These are phyloP conservation scores for Paracorniculantispora psalliotae DNA, from an alignment of 2,329 filamentous ascomycete species.

Conservation along the genomic window DNA sequence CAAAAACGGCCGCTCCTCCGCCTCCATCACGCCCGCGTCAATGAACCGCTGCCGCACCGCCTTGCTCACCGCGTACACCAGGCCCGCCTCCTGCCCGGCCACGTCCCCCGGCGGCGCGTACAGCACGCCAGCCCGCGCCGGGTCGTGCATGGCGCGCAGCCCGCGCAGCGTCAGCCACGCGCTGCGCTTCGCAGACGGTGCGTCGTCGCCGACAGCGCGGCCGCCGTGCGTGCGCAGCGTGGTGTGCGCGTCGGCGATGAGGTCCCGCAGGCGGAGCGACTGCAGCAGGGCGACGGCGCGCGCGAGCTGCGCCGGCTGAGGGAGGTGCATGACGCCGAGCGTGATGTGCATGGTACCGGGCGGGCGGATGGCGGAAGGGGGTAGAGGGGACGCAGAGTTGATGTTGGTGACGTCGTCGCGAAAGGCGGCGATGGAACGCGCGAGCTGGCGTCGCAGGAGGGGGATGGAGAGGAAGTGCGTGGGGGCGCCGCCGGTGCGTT, in stretches of 20 bases:
- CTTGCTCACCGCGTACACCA: conserved; percentile 54
- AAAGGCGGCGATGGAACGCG: conserved; percentile 58
- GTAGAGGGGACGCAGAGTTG: conserved; percentile 44
- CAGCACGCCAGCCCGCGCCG: conserved; percentile 55
- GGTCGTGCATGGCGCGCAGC: conserved; percentile 56
- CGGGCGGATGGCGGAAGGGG: conserved; percentile 65
- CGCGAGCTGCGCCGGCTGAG: conserved; percentile 40
- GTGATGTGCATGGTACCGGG: conserved; percentile 80
- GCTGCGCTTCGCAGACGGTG: conserved; percentile 11
- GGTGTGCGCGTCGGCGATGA: conserved; percentile 29
- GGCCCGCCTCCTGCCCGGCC: conserved; percentile 25
- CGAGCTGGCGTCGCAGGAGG: conserved; percentile 62
- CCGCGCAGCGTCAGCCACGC: conserved; percentile 47
- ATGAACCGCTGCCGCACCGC: conserved; percentile 50
- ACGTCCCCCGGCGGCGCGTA: conserved; percentile 58
- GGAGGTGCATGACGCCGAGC: conserved; percentile 77
- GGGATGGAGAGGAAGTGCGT: conserved; percentile 78
- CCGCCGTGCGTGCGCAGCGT: conserved; percentile 7
- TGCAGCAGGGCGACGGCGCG: conserved; percentile 37
- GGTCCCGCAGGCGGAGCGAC: conserved; percentile 33
- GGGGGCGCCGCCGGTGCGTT: conserved; percentile 30
- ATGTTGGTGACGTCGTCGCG: conserved; percentile 48
- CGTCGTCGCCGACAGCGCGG: conserved; percentile 6
- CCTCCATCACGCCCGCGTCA: conserved; percentile 47
- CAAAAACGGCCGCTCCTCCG: conserved; percentile 59